phyloP scores from a whole-genome alignment of 2,329 filamentous ascomycete species.

The Emmonsiellopsis sp. region DNA sequence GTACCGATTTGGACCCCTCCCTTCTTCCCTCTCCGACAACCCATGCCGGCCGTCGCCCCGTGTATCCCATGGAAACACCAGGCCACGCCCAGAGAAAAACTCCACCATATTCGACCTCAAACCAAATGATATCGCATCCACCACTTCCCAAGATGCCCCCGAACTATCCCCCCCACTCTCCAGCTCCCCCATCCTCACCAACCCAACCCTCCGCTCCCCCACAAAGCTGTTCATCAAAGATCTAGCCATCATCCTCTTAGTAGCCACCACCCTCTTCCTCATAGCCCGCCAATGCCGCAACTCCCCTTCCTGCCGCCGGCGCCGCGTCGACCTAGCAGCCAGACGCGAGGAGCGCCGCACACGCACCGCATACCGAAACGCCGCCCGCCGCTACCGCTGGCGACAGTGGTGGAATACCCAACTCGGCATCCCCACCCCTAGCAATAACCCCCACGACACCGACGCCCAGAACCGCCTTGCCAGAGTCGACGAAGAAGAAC shows the following conservation, averaged over 20 bases:
- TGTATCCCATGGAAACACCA: not conserved
- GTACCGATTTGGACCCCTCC: slow-evolving; percentile 19
- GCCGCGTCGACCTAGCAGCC: slow-evolving; percentile 44
- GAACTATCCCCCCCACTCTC: not conserved
- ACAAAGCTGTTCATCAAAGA: slow-evolving; percentile 21
- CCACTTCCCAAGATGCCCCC: not conserved
- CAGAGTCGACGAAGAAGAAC: slow-evolving; percentile 45
- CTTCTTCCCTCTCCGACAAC: slow-evolving; percentile 11
- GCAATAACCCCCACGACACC: slow-evolving; percentile 26
- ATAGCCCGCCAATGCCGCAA: slow-evolving; percentile 37
- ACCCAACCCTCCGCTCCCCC: not conserved
- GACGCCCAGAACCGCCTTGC: slow-evolving; percentile 23
- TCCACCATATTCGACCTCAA: not conserved
- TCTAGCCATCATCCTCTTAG: slow-evolving; percentile 35
- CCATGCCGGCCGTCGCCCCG: slow-evolving; percentile 5
- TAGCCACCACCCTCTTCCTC: slow-evolving; percentile 25
- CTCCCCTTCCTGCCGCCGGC: slow-evolving; percentile 35
- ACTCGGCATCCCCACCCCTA: slow-evolving; percentile 19
- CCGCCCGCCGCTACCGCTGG: slow-evolving; percentile 44
- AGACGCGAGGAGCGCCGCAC: slow-evolving; percentile 46
- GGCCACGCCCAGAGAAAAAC: not conserved
- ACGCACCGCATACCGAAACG: slow-evolving; percentile 43
- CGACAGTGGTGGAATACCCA: slow-evolving; percentile 41
- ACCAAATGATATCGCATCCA: not conserved
- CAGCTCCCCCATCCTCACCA: slow-evolving; percentile 1